phyloP scores from a whole-genome alignment of 257 asterid species.

The Nicotiana benthamiana region DNA sequence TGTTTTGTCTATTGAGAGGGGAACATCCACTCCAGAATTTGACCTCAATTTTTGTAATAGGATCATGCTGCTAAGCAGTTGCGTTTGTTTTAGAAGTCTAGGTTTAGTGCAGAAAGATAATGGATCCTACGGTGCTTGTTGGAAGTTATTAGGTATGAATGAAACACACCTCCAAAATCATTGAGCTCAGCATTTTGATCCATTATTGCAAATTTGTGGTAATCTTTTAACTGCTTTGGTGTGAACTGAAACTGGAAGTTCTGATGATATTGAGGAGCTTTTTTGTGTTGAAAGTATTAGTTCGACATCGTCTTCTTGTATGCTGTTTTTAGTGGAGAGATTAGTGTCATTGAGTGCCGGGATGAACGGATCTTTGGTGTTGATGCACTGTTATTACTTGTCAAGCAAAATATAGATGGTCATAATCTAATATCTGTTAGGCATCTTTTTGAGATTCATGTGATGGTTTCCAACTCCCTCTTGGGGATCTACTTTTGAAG shows the following conservation, averaged over 20 bases:
- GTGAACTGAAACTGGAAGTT: neutral
- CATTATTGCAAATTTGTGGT: neutral
- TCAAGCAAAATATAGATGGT: neutral
- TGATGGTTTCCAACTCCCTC: neutral
- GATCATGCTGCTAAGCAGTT: neutral
- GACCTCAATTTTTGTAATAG: neutral
- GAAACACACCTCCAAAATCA: neutral
- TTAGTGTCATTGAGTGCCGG: neutral
- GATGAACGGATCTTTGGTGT: neutral
- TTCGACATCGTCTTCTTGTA: neutral
- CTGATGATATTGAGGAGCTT: neutral
- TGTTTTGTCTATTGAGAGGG: neutral
- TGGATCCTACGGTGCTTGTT: neutral
- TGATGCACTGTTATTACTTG: neutral
- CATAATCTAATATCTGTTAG: neutral
- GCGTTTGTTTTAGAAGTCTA: neutral
- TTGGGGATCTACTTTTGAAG: neutral
- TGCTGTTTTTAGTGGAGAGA: neutral
- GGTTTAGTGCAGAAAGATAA: slow-evolving; percentile 2
- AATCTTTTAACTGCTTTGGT: neutral
- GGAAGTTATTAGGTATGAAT: neutral
- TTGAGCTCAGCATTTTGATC: neutral
- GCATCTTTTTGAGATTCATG: neutral
- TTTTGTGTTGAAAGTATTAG: neutral
- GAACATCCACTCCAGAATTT: neutral